Base-by-base conservation (phyloP, 345 rosid genomes). In the Tarenaya hassleriana region DNA sequence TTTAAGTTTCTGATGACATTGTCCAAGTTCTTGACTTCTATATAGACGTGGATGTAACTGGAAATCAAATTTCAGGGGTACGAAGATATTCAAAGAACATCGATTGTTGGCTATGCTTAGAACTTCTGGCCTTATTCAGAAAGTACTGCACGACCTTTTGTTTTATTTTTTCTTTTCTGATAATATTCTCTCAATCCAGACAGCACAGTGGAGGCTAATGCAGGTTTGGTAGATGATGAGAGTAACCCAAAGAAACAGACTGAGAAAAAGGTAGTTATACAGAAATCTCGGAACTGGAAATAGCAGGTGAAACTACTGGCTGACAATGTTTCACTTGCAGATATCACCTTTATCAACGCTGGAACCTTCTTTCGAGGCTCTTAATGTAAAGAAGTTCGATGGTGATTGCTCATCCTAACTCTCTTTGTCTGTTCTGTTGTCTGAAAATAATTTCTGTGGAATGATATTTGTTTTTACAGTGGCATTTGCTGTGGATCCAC, bases 401-500 rank as follows among this genome's bases (percentile, higher is more conserved):
- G 96, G 96, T 91, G 66, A 72, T 55, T 48, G 53, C 52, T 16
- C 41, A 47, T 59, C 68, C 24, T 29, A 48, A 43, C 47, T 50
- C 19, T 34, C 42, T 48, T 13, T 52, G 41, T 60, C 46, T 12
- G n/a, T n/a, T n/a, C n/a, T n/a, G 16, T 43, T 10, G 24, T 52
- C 42, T 59, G 50, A 41, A 39, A 54, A 16, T 52, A 33, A 63
- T 66, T n/a, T n/a, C 10, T 31, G 41, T 54, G 37, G 3, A 50
- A 16, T 70, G 16, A 73, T 39, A 17, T 41, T 67, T 48, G n/a
- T 41, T 35, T 55, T 75, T 58, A 39, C 75, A 91, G 98, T 70
- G 79, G 92, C 96, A 42, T 87, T 91, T 74, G 79, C 88, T 1
- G 96, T 91, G 69, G 98, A 87, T 75, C 98, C 98, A 11, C 76